phyloP scores from a whole-genome alignment of 306 rosid genomes.

The Albizia julibrissin region DNA sequence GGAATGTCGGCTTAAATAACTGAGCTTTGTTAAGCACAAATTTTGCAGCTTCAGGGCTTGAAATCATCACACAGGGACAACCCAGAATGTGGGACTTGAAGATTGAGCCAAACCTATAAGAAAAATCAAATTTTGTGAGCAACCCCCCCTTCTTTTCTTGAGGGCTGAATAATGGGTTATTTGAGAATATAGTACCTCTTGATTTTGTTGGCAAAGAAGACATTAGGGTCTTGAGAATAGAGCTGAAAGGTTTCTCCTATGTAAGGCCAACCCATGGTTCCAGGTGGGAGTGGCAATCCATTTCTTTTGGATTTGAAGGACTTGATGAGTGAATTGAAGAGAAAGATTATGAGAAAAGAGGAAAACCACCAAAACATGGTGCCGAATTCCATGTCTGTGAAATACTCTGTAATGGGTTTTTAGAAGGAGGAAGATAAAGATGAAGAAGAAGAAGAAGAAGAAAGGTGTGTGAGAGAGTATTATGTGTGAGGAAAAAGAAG shows the following conservation, averaged over 20 bases:
- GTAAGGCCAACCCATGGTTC: slow-evolving; percentile 88
- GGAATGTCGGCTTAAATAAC: slow-evolving; percentile 93
- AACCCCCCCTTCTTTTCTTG: not conserved
- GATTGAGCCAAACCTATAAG: slow-evolving; percentile 77
- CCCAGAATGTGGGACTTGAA: slow-evolving; percentile 98
- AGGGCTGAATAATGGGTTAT: no score
- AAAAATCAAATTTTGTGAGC: not conserved
- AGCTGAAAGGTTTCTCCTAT: slow-evolving; percentile 95
- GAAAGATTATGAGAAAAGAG: slow-evolving; percentile 29
- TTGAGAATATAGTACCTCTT: slow-evolving; percentile 44
- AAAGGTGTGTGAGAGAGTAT: not conserved
- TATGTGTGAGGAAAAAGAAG: slow-evolving; percentile 30
- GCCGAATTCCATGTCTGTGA: slow-evolving; percentile 41
- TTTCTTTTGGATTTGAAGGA: slow-evolving; percentile 33
- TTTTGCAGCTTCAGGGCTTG: slow-evolving; percentile 89
- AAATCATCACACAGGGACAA: slow-evolving; percentile 93
- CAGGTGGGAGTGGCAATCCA: slow-evolving; percentile 80
- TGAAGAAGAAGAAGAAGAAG: slow-evolving; percentile 13
- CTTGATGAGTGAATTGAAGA: slow-evolving; percentile 43
- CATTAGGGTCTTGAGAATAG: slow-evolving; percentile 94
- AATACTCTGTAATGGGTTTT: no score
- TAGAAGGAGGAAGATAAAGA: not conserved
- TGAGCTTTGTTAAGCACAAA: slow-evolving; percentile 79
- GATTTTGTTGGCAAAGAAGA: slow-evolving; percentile 74
- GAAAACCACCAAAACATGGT: slow-evolving; percentile 26